Evolutionary conservation across 352 stramenopile species (phyloP), one percentile per base, ranked within the genome.

Genomic region (Phytophthora tentaculata): DNA sequence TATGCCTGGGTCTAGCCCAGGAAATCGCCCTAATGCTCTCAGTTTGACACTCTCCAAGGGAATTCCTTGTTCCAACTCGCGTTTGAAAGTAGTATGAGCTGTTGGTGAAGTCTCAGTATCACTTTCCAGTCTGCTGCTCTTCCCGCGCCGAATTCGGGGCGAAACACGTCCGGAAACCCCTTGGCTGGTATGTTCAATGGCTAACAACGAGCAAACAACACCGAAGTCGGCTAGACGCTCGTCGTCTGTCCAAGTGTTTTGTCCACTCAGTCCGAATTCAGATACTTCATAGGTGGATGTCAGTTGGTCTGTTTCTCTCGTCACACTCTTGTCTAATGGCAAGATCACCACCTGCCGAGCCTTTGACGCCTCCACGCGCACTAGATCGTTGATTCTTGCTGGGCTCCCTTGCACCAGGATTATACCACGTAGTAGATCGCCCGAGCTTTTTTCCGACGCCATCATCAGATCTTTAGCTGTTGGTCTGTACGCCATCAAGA

Each of bases 11-110:
- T 89, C 74, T 4, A 90, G 52, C 57, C 82, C 67, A n/a, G 79
- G 83, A 56, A 78, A 89, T 26, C 80, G 77, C 24, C 77, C 74
- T 6, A 89, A 61, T 51, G 83, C 76, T 10, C 79, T 70, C 10
- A 86, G 28, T 52, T 88, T 84, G 5, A 85, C 82, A 35, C 79
- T 88, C 49, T 88, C 81, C n/a, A 83, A 19, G 0, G 81, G 81
- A 10, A 90, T 61, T 2, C 79, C 81, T 56, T 87, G 81, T 14
- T 86, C 76, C 2, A 87, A 22, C 17, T 86, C 77, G 9, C 73
- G 77, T 29, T 71, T 77, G 47, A 79, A 90, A 22, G 61, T 68
- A 37, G 45, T 32, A 50, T 45, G 17, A 20, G 52, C 64, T 10
- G 66, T 41, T 35, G 68, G 65, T 20, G 47, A 48, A 5, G 49